Evolutionary conservation across 2,329 filamentous ascomycete genomes (phyloP).

Genomic region (Neonectria ditissima): DNA sequence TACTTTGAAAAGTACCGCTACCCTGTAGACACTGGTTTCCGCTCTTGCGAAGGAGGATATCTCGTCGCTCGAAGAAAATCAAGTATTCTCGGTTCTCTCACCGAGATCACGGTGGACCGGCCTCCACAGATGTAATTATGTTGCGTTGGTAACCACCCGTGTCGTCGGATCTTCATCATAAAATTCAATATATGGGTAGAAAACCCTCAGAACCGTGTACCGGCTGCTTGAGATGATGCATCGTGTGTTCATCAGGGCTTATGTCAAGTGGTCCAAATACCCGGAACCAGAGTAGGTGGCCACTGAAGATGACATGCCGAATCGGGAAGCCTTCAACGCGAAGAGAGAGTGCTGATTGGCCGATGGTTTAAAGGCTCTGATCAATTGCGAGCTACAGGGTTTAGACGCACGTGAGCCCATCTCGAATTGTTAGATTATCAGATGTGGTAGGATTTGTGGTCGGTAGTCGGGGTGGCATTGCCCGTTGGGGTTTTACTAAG

Average conservation of each 20-base stretch:
- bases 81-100: neutral
- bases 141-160: neutral
- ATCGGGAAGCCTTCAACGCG: neutral
- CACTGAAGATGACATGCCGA: constrained; percentile 1
- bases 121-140: neutral
- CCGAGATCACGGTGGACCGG: neutral
- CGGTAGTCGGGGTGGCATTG: neutral
- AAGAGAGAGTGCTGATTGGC: neutral
- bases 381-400: neutral
- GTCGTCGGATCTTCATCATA: neutral
- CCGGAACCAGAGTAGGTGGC: neutral
- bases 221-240: neutral
- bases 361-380: neutral
- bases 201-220: neutral
- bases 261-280: neutral
- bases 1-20: neutral
- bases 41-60: neutral
- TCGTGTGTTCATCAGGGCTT: neutral
- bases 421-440: neutral
- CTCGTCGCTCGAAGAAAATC: neutral
- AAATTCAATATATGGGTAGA: neutral
- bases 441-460: neutral
- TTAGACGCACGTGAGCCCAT: neutral
- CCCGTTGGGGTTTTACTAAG: neutral
- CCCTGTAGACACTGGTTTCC: neutral